Base-by-base conservation (phyloP, 495 filamentous ascomycete species). In the Xylaria telfairii region DNA sequence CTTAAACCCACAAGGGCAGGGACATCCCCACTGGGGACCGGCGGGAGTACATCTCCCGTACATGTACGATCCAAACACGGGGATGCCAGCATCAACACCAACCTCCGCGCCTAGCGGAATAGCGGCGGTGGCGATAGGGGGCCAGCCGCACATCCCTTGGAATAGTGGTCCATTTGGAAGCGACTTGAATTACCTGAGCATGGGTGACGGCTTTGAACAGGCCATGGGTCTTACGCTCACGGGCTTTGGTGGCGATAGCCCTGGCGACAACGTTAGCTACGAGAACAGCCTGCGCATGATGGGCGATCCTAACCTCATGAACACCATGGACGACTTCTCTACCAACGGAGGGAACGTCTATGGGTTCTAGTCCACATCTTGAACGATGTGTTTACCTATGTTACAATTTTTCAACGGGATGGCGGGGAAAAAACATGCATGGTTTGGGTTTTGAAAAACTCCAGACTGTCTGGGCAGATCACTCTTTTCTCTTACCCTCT, bases 191-290 rank as follows among this genome's bases (percentile, higher is more conserved):
- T 84, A 80, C 59, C 51, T 72, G 17, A 74, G 60, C 24, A 72
- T 82, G 3, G 83, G 81, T 9, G 83, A 83, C 70, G 81, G 81
- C 15, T 83, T 86, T 59, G 83, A 85, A 62, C 82, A 86, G 59
- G 85, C 83, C 5, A 82, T 87, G 77, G 85, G 83, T 30, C 80
- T 87, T 73, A 84, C 84, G 13, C 73, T 89, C 24, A 86, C 79
- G 13, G 80, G 78, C 7, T 76, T 83, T 12, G 71, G 73, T 15
- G 76, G 73, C 59, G 75, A 73, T 4, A 75, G 72, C 37, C 76
- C 72, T 0, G 76, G 72, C 30, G 68, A 76, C 65, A 72, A 67
- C 34, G 54, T 71, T 37, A 74, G 71, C 34, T 73, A 79, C 61
- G 76, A 78, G 64, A 73, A 80, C 34, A 76, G 72, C 28, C 72